A percentile compares a stretch with the other conserved stretches of the same genome.
Conservation (phyloP, 2,329 filamentous ascomycete species). For the Xylariaceae sp. region DNA sequence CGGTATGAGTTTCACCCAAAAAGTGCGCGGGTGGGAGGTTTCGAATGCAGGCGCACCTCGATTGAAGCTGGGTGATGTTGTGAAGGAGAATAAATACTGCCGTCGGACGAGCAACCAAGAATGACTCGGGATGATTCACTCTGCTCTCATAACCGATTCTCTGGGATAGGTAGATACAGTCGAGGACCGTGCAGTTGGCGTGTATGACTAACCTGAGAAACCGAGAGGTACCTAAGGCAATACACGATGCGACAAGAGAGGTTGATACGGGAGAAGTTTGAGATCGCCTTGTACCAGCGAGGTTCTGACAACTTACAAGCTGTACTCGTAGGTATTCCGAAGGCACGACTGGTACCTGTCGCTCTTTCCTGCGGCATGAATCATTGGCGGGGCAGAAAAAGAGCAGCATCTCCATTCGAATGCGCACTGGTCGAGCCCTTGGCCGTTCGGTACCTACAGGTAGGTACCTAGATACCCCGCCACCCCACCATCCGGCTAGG, state of each 20-base stretch:
- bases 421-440: not conserved
- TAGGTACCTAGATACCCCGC: conserved; percentile 11
- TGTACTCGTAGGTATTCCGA: not conserved
- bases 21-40: not conserved
- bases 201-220: not conserved
- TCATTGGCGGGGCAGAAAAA: conserved; percentile 14
- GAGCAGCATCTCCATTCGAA: not conserved
- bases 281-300: no score
- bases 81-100: not conserved
- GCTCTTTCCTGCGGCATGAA: not conserved
- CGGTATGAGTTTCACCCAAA: not conserved
- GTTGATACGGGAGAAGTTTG: no score
- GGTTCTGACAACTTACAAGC: not conserved
- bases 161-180: not conserved
- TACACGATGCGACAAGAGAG: not conserved
- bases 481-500: conserved; percentile 8
- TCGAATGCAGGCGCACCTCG: not conserved
- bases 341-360: not conserved
- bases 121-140: conserved; percentile 16
- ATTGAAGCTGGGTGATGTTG: not conserved
- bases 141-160: not conserved
- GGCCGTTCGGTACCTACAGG: not conserved
- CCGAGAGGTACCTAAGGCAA: not conserved
- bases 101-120: conserved; percentile 13
- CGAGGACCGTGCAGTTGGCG: not conserved